A percentile compares a stretch with the other conserved stretches of the same genome.
Conservation (phyloP, 257 asterid genomes). For the Capsicum baccatum region DNA sequence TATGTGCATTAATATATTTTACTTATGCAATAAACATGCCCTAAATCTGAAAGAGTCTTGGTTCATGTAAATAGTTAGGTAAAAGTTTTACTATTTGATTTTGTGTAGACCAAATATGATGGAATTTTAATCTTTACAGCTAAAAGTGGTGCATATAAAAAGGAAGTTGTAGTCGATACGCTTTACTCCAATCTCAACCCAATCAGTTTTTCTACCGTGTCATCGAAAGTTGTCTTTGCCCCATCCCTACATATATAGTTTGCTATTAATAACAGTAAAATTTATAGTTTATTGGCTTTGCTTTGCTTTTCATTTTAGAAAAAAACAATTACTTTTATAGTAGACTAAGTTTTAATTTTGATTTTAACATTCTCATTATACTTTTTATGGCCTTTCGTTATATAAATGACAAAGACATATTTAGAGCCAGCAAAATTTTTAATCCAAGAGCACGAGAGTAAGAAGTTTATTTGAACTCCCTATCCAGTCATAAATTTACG, state of each 20-base stretch:
- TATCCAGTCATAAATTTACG: no score
- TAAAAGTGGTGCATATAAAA: background rate
- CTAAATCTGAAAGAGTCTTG: background rate
- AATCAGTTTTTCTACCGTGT: background rate
- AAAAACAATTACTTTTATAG: no score
- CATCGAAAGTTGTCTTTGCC: background rate
- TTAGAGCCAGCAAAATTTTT: background rate
- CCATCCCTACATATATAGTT: background rate
- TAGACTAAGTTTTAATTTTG: background rate
- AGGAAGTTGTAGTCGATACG: background rate
- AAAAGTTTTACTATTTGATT: background rate
- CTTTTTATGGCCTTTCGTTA: background rate
- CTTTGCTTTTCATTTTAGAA: no score
- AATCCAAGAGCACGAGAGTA: background rate
- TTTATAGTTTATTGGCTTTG: background rate
- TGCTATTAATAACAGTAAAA: background rate
- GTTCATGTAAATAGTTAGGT: background rate
- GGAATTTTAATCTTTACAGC: conserved; percentile 23
- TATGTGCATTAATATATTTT: background rate
- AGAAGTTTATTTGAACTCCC: no score
- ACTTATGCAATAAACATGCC: background rate
- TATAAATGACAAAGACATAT: background rate
- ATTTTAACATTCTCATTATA: background rate
- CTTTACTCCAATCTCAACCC: background rate
- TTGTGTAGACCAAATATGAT: background rate